Percentiles rank a stretch among this genome's conserved stretches.
These are phyloP conservation scores for Crucihimalaya himalaica DNA, from an alignment of 345 rosid genomes.

Conservation along the genomic window DNA sequence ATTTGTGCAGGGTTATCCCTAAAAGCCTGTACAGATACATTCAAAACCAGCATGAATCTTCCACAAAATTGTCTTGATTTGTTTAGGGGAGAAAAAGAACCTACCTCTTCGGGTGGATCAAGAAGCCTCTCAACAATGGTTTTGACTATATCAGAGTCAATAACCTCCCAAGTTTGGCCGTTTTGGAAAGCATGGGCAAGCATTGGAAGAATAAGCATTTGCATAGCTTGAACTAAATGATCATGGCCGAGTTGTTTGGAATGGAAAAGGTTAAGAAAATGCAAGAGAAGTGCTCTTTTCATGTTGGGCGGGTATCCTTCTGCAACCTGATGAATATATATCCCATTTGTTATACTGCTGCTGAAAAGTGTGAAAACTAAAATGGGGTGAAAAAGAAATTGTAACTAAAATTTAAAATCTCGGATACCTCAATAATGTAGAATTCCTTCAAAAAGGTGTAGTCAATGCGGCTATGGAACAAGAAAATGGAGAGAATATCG, in stretches of 20 bases:
- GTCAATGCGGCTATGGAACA: conserved; percentile 92
- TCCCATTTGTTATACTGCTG: conserved; percentile 33
- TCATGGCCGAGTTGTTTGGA: conserved; percentile 91
- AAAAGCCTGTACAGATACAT: background rate
- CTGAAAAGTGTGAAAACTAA: conserved; percentile 20
- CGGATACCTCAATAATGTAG: conserved; percentile 89
- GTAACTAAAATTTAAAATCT: background rate
- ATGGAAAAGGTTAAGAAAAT: conserved; percentile 89
- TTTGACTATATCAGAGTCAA: conserved; percentile 82
- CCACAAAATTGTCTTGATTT: conserved; percentile 2
- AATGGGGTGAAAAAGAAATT: background rate
- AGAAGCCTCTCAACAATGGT: conserved; percentile 98
- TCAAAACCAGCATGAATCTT: conserved; percentile 16
- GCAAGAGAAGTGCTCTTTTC: conserved; percentile 86
- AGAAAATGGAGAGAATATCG: conserved; percentile 88
- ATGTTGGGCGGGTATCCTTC: conserved; percentile 86
- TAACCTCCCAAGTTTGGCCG: conserved; percentile 90
- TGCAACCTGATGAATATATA: conserved; percentile 63
- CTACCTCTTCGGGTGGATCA: conserved; percentile 99
- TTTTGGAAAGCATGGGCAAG: conserved; percentile 95
- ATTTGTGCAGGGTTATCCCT: background rate
- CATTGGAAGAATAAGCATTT: conserved; percentile 99
- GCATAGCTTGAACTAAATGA: conserved; percentile 95
- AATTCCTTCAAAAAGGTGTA: conserved; percentile 97
- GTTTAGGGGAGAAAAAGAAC: conserved; percentile 14